These are phyloP conservation scores for Asterionellopsis glacialis DNA, from an alignment of 108 stramenopile species.

Conservation along the genomic window DNA sequence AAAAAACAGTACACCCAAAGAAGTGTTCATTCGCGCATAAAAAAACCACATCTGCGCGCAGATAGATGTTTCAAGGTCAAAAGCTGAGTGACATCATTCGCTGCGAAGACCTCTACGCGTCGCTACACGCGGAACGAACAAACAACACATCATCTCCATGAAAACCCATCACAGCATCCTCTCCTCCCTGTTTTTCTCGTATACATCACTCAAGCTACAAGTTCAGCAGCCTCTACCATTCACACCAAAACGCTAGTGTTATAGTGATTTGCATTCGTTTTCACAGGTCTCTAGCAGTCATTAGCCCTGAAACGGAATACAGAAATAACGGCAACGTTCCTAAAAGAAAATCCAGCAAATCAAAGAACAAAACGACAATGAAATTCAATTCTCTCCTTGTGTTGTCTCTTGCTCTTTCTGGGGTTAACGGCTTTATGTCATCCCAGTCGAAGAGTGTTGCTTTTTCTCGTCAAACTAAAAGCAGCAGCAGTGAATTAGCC, in stretches of 20 bases:
- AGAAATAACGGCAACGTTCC: no score
- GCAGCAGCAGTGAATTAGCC: not conserved
- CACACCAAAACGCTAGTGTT: no score
- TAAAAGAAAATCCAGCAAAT: not conserved
- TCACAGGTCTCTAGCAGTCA: no score
- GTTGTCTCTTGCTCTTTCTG: conserved; percentile 21
- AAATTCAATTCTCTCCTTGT: conserved; percentile 17
- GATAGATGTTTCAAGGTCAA: not conserved
- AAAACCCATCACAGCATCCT: not conserved
- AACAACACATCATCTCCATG: not conserved
- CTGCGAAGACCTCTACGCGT: not conserved
- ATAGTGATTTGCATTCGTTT: no score
- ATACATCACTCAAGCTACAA: no score
- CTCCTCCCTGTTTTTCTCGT: no score
- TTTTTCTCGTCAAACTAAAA: not conserved
- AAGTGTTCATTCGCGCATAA: no score
- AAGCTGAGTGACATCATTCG: not conserved
- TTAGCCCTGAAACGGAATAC: no score
- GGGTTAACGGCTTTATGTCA: conserved; percentile 18
- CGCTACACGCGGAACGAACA: not conserved
- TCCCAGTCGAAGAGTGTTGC: conserved; percentile 9
- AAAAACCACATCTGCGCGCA: no score
- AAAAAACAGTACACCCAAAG: no score
- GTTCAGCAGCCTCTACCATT: no score
- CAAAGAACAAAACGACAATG: not conserved